Conservation (phyloP, 345 rosid genomes). For the Brassica incana region DNA sequence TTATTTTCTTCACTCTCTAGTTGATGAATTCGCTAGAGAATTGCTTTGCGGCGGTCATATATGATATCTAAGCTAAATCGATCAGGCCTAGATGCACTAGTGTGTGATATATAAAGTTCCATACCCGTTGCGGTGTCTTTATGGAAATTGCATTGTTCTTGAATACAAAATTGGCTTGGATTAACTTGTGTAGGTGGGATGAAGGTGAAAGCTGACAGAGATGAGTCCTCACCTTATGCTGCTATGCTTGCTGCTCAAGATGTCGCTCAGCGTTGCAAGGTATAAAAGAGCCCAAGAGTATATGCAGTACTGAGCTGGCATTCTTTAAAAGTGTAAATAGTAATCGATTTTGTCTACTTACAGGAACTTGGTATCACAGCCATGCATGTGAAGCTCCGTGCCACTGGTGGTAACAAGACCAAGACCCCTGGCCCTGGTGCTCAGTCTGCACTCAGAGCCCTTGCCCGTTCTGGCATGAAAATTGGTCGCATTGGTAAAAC, state of each 20-base stretch:
- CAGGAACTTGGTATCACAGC: conserved; percentile 83
- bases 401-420: conserved; percentile 86
- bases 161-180: neutral
- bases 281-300: neutral
- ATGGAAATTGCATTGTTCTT: neutral
- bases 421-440: conserved; percentile 94
- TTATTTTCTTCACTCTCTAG: neutral
- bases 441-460: conserved; percentile 78
- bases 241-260: conserved; percentile 92
- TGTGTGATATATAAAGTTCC: neutral
- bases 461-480: conserved; percentile 88
- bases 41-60: neutral
- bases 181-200: conserved; percentile 59
- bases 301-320: neutral
- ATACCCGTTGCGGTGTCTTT: neutral
- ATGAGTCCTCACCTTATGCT: conserved; percentile 79
- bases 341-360: neutral
- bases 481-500: conserved; percentile 73
- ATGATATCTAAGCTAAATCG: no score
- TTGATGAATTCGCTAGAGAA: neutral
- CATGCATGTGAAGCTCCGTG: conserved; percentile 79
- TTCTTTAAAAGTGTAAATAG: neutral
- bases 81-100: no score
- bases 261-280: conserved; percentile 79
- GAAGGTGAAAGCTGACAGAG: conserved; percentile 94